Evolutionary conservation across 129 eudicot species (phyloP), one percentile per base, ranked within the genome.

Genomic region (Centrapalus pauciflorus): DNA sequence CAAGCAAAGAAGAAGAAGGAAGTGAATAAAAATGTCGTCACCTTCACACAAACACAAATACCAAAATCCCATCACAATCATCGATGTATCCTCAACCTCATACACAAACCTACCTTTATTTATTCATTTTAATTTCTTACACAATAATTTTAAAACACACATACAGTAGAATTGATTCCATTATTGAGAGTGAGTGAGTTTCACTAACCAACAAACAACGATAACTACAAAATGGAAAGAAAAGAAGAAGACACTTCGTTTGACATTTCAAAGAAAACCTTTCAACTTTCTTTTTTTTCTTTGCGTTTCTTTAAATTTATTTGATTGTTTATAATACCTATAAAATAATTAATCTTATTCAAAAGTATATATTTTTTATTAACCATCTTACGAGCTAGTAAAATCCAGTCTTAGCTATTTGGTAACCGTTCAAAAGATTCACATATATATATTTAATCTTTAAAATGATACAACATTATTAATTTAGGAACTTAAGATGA

Each of bases 231-330:
- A 81, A 74, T 16, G 61, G 40, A 38, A 35, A 26, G 63, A 71
- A 69, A 81, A n/a, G n/a, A n/a, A n/a, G 67, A 76, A 29, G 16
- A 80, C 84, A 68, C 80, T 33, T 76, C 84, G 78, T 84, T 81
- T 81, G 78, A 80, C 77, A 86, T 67, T 45, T 45, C 20, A 45
- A 19, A n/a, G n/a, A n/a, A n/a, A n/a, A n/a, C n/a, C n/a, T n/a
- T n/a, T n/a, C n/a, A n/a, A n/a, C n/a, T n/a, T n/a, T n/a, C n/a
- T n/a, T n/a, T n/a, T n/a, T n/a, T n/a, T 45, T 45, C 52, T 45
- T 23, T 14, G 5, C 23, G 7, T 45, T 45, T 45, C 52, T 45
- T 45, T 3, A 19, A 0, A 45, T 45, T n/a, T n/a, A n/a, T n/a
- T n/a, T n/a, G n/a, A n/a, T n/a, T n/a, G n/a, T n/a, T n/a, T n/a